Evolutionary conservation across 768 basidiomycete species (phyloP), one percentile per base, ranked within the genome.

Genomic region (Mycena leptocephala): DNA sequence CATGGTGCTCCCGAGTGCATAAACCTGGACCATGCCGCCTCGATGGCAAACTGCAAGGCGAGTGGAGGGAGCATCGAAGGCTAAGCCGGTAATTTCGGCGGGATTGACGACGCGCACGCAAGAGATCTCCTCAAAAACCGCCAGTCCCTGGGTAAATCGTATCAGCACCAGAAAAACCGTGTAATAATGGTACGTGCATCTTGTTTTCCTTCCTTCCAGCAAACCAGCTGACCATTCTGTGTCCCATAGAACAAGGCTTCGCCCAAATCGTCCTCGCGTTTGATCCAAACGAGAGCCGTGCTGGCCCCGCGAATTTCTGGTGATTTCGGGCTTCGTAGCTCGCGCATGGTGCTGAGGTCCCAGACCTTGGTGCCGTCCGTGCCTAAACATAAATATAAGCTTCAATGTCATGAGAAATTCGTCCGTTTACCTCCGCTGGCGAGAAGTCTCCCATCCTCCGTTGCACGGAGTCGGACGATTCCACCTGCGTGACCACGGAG

Each of bases 81-180:
- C 76, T 20, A 81, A 72, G 30, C 76, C 79, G 14, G 79, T 78
- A 5, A 81, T 76, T 70, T 81, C 79, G 41, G 74, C 66, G 28
- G 79, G 77, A 32, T 74, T 70, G 55, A 73, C 70, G 11, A 81
- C 30, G 37, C 63, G 77, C 18, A 63, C 72, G 63, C 72, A 79
- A 48, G 63, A 63, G 11, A 77, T 26, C 41, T 81, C 79, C 41
- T 76, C 74, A 46, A 81, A 81, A 24, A 26, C 65, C 35, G 28
- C 32, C 35, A 32, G 51, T 55, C 68, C 62, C 69, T 75, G 62
- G 46, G 61, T 56, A 46, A 35, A 43, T 59, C 2, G 22, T 41
- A 62, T 58, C 64, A 61, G 73, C 67, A 18, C 43, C 55, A 53
- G 59, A 33, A 65, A 67, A 46, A 51, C 20, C 56, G 41, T 32